phyloP scores from a whole-genome alignment of 192 early-diverging fungal species.

The Phycomyces blakesleeanus region DNA sequence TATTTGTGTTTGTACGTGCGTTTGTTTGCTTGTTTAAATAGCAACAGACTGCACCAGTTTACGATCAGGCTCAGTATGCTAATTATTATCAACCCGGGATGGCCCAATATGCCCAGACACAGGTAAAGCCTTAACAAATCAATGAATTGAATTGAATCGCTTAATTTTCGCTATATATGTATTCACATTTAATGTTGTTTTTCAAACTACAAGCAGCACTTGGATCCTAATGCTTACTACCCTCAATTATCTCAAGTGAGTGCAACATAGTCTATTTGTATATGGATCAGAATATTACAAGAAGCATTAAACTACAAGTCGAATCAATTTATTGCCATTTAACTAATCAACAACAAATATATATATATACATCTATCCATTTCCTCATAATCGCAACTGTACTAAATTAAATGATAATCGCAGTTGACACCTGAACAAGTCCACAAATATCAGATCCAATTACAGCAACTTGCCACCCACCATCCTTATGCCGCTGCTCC shows the following conservation, averaged over 20 bases:
- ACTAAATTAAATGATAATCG: too few species aligned
- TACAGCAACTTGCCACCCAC: slow-evolving; percentile 33
- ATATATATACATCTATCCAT: too few species aligned
- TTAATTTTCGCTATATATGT: too few species aligned
- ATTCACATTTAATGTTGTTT: slow-evolving; percentile 5
- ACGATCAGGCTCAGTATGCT: slow-evolving; percentile 31
- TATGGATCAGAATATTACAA: too few species aligned
- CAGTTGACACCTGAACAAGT: slow-evolving; percentile 39
- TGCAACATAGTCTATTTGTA: too few species aligned
- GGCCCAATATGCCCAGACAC: slow-evolving; percentile 14
- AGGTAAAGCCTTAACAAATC: background rate
- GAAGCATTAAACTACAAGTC: too few species aligned
- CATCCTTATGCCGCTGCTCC: slow-evolving; percentile 11
- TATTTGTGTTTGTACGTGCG: background rate
- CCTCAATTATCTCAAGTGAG: slow-evolving; percentile 31
- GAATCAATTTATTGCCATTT: too few species aligned
- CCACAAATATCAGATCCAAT: slow-evolving; percentile 38
- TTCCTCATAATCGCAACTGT: too few species aligned
- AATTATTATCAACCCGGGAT: slow-evolving; percentile 22
- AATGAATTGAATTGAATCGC: background rate
- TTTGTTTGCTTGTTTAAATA: background rate
- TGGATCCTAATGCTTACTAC: slow-evolving; percentile 36
- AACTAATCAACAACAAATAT: too few species aligned
- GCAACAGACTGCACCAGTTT: slow-evolving; percentile 19
- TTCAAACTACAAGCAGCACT: slow-evolving; percentile 8